Conservation (phyloP, 2,329 filamentous ascomycete species). For the Colletotrichum trifolii region DNA sequence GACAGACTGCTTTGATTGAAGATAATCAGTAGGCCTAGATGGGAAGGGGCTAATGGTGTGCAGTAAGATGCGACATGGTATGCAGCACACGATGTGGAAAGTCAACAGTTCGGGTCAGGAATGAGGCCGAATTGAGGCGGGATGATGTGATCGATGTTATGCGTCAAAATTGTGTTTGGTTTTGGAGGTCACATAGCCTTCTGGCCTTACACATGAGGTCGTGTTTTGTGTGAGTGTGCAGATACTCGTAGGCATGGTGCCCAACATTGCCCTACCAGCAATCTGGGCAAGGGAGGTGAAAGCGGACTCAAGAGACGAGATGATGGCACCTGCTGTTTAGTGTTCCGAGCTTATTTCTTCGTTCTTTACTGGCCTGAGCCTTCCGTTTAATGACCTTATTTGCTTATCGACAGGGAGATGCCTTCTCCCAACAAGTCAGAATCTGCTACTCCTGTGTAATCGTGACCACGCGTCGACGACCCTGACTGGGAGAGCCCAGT, state of each 20-base stretch:
- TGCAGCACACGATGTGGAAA: neutral
- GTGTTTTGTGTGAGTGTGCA: too few relatives aligned
- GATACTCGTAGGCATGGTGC: too few relatives aligned
- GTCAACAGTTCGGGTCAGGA: neutral
- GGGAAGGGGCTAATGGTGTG: conserved; percentile 12
- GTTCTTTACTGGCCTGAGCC: conserved; percentile 7
- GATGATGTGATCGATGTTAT: conserved; percentile 25
- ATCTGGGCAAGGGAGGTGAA: neutral
- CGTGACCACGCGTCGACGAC: too few relatives aligned
- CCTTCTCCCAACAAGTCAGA: conserved; percentile 27
- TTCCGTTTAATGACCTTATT: neutral
- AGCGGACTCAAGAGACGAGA: conserved; percentile 17
- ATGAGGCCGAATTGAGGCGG: conserved; percentile 1
- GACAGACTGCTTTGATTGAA: neutral
- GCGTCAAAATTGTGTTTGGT: neutral
- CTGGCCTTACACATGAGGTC: too few relatives aligned
- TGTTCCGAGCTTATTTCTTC: conserved; percentile 10
- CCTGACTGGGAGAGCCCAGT: too few relatives aligned
- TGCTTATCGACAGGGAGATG: conserved; percentile 29
- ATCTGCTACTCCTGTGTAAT: neutral
- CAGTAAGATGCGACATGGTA: conserved; percentile 1
- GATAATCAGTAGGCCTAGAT: conserved; percentile 20
- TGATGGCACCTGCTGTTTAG: conserved; percentile 26
- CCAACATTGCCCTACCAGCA: neutral
- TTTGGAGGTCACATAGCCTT: neutral